Evolutionary conservation across 768 basidiomycete genomes (phyloP).

Genomic region (Pulveroboletus sp.): DNA sequence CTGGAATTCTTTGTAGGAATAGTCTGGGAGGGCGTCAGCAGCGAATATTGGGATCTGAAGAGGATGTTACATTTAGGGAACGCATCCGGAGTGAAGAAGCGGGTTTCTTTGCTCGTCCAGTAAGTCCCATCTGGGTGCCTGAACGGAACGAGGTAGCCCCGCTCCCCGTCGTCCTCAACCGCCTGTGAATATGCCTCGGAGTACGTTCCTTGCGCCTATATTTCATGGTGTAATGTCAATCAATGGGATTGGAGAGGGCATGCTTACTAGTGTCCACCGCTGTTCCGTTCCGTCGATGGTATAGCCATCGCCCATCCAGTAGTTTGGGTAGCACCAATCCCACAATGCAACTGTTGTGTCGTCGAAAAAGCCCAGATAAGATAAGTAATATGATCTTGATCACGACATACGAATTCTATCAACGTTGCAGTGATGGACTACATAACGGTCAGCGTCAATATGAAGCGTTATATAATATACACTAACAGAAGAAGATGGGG

Average conservation of each 20-base stretch:
- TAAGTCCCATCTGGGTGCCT: slow-evolving; percentile 21
- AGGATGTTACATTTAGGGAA: slow-evolving; percentile 20
- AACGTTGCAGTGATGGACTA: slow-evolving; percentile 25
- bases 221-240: neutral
- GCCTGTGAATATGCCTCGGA: slow-evolving; percentile 19
- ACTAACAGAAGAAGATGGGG: slow-evolving; percentile 25
- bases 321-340: slow-evolving; percentile 28
- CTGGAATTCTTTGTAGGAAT: slow-evolving; percentile 25
- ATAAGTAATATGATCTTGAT: neutral
- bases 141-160: slow-evolving; percentile 20
- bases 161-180: slow-evolving; percentile 17
- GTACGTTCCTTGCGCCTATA: slow-evolving; percentile 20
- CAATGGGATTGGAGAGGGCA: neutral
- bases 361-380: neutral
- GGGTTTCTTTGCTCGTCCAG: slow-evolving; percentile 23
- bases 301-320: slow-evolving; percentile 28
- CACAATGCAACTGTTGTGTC: slow-evolving; percentile 22
- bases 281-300: slow-evolving; percentile 5
- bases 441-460: neutral
- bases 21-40: slow-evolving; percentile 14
- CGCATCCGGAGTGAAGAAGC: slow-evolving; percentile 16
- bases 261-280: slow-evolving; percentile 22
- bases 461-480: neutral
- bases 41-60: neutral
- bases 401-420: slow-evolving; percentile 20